Base-by-base conservation (phyloP, 2,329 filamentous ascomycete species). In the Cercospora janseana region DNA sequence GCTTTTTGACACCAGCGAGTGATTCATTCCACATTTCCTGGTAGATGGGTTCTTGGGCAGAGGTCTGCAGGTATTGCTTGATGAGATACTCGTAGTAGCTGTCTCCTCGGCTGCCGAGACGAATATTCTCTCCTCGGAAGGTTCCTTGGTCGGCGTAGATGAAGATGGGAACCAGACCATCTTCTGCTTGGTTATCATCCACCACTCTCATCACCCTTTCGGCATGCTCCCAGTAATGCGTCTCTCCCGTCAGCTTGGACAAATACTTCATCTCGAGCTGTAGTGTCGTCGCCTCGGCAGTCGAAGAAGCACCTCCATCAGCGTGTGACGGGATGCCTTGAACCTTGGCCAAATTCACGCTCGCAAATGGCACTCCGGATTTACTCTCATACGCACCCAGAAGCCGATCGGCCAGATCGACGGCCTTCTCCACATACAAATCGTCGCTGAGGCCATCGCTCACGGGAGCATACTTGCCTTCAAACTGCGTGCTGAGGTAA, bases 81-180 rank as follows among this genome's bases (percentile, higher is more conserved):
- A 97, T 94, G 43, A 98, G 81, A 69, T 98, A 98, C 72, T 98
- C 89, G 72, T 98, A 98, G 72, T 97, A 98, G 40, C 91, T 96
- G 73, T 98, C 93, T 37, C 93, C 93, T 54, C 93, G 82, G 67
- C 89, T 96, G 29, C 93, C 93, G 16, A 97, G 78, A 13, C 93
- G 87, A 63, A 98, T 92, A 65, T 96, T 95, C 15, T 82, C 72
- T 15, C 88, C 89, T 43, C 82, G 79, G 71, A 97, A 98, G 46
- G 82, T 74, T 49, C 93, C 93, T 9, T 75, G 82, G 21, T 83
- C 80, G 3, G 93, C 82, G 66, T 89, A 84, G 59, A 98, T 86
- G 70, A 86, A 97, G 63, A 97, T 97, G 26, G 92, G 93, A 3
- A 97, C 78, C 13, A 98, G 80, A 0, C 92, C 92, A 64, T 92